Evolutionary conservation across 495 filamentous ascomycete genomes (phyloP).

Genomic region (Amphirosellinia nigrospora): DNA sequence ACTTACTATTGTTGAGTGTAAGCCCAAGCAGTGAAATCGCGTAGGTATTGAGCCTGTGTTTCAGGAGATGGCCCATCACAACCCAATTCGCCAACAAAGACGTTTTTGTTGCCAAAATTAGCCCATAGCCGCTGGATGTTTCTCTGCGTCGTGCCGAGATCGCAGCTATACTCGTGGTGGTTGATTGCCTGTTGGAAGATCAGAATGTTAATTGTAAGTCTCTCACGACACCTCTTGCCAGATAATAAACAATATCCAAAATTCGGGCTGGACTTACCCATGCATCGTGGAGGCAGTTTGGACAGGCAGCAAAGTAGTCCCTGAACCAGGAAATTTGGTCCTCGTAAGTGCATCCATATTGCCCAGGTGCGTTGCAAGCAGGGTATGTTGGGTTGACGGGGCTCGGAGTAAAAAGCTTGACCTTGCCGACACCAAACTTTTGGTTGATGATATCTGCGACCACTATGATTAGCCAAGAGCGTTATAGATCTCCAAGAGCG

Average conservation of each 20-base stretch:
- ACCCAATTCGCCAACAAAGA: not conserved
- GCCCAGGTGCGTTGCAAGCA: not conserved
- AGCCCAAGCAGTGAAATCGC: slow-evolving; percentile 3
- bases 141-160: not conserved
- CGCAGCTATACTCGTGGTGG: not conserved
- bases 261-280: not conserved
- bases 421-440: not conserved
- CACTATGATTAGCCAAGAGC: not conserved
- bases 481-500: not conserved
- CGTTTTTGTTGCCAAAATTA: not conserved
- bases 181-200: not conserved
- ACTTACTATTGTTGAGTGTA: slow-evolving; percentile 10
- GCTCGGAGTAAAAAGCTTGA: not conserved
- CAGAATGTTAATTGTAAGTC: not conserved
- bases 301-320: not conserved
- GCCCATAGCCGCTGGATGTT: not conserved
- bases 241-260: not conserved
- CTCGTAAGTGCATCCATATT: slow-evolving; percentile 1
- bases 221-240: not conserved
- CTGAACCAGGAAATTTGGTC: not conserved
- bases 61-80: not conserved
- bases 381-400: slow-evolving; percentile 6
- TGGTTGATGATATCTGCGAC: not conserved
- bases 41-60: not conserved
- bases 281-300: not conserved